These are phyloP conservation scores for Sclerotinia glacialis DNA, from an alignment of 2,329 filamentous ascomycete genomes.

Conservation along the genomic window DNA sequence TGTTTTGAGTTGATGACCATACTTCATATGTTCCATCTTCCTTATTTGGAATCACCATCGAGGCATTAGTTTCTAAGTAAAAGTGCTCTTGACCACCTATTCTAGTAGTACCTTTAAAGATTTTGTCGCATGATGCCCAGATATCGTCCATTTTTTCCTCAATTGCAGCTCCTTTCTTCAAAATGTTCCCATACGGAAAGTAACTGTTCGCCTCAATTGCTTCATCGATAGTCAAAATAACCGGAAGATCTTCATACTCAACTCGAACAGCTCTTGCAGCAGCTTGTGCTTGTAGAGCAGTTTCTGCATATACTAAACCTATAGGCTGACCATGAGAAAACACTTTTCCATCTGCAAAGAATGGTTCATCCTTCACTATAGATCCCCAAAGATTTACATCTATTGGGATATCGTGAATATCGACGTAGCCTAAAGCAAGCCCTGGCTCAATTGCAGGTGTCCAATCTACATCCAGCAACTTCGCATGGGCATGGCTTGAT, in stretches of 20 bases:
- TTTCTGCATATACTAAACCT: slow-evolving; percentile 78
- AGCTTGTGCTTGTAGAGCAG: slow-evolving; percentile 72
- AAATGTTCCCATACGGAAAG: slow-evolving; percentile 74
- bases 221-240: slow-evolving; percentile 88
- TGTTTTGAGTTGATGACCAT: slow-evolving; percentile 88
- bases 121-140: slow-evolving; percentile 32
- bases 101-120: slow-evolving; percentile 70
- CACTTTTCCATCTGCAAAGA: slow-evolving; percentile 87
- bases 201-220: slow-evolving; percentile 86
- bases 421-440: slow-evolving; percentile 76
- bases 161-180: slow-evolving; percentile 77
- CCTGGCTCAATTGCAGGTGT: slow-evolving; percentile 60
- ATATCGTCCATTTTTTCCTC: slow-evolving; percentile 47
- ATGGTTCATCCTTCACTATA: slow-evolving; percentile 70
- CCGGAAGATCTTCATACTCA: slow-evolving; percentile 84
- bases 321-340: slow-evolving; percentile 91
- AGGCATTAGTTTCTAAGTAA: slow-evolving; percentile 89
- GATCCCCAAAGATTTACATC: slow-evolving; percentile 83
- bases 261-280: slow-evolving; percentile 79
- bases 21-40: slow-evolving; percentile 95
- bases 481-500: slow-evolving; percentile 83
- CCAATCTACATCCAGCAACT: slow-evolving; percentile 72
- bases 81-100: slow-evolving; percentile 98
- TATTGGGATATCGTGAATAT: slow-evolving; percentile 73
- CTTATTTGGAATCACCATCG: slow-evolving; percentile 76